Conservation (phyloP, 805 yeast genomes). For the Jamesozyma piceae region DNA sequence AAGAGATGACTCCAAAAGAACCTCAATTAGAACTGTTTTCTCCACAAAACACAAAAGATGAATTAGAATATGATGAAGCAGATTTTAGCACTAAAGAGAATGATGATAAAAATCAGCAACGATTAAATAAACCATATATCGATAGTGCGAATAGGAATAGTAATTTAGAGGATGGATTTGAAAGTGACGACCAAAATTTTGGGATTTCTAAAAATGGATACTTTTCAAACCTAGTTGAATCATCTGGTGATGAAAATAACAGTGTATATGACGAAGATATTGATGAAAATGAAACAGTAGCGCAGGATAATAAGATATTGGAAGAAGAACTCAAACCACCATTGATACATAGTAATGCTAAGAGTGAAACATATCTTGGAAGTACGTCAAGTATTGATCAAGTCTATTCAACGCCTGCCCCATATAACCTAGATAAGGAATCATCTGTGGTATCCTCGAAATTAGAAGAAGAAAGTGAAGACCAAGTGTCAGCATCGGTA, state of each 20-base stretch:
- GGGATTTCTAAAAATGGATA: slow-evolving; percentile 19
- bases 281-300: not conserved
- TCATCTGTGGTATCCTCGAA: not conserved
- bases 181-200: slow-evolving; percentile 14
- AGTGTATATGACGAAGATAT: not conserved
- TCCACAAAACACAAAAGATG: not conserved
- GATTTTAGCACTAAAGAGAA: not conserved
- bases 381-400: not conserved
- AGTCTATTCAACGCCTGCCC: not conserved
- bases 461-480: not conserved
- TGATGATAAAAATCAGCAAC: too few relatives aligned
- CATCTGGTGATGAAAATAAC: not conserved
- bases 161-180: too few relatives aligned
- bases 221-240: slow-evolving; percentile 10
- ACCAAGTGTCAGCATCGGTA: not conserved
- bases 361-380: not conserved
- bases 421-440: not conserved
- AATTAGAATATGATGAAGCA: not conserved
- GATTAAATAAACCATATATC: not conserved
- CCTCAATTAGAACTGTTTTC: not conserved
- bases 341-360: not conserved
- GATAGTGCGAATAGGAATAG: not conserved
- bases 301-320: not conserved
- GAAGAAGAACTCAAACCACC: not conserved
- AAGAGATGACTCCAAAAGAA: slow-evolving; percentile 24